Evolutionary conservation across 768 basidiomycete genomes (phyloP).

Genomic region (Lactarius hatsudake): DNA sequence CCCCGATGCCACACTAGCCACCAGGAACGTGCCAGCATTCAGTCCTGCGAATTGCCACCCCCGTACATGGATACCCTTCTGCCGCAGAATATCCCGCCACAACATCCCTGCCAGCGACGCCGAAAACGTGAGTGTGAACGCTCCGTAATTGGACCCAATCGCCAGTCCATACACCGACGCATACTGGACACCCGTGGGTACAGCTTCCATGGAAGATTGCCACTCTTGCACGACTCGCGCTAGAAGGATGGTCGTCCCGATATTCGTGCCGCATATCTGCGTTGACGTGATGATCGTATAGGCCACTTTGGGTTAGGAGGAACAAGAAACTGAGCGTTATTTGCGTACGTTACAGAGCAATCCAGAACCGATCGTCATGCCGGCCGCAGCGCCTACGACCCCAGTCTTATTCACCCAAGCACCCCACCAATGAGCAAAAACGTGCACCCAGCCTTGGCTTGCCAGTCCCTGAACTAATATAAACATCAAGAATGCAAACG

Average conservation of each 20-base stretch:
- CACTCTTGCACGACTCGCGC: slow-evolving; percentile 67
- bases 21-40: slow-evolving; percentile 67
- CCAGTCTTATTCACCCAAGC: slow-evolving; percentile 42
- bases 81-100: slow-evolving; percentile 70
- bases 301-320: background rate
- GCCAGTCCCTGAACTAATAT: slow-evolving; percentile 86
- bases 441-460: slow-evolving; percentile 81
- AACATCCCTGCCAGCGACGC: slow-evolving; percentile 86
- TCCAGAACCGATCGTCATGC: slow-evolving; percentile 67
- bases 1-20: slow-evolving; percentile 65
- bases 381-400: slow-evolving; percentile 39
- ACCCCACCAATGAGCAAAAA: slow-evolving; percentile 71
- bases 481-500: slow-evolving; percentile 94
- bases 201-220: slow-evolving; percentile 24
- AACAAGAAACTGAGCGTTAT: background rate
- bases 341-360: slow-evolving; percentile 62
- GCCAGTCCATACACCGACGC: slow-evolving; percentile 56
- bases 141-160: slow-evolving; percentile 86
- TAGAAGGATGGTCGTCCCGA: slow-evolving; percentile 86
- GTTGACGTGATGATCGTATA: slow-evolving; percentile 1
- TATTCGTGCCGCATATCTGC: slow-evolving; percentile 77
- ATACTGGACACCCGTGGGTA: slow-evolving; percentile 13
- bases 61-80: slow-evolving; percentile 65
- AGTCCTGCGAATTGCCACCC: slow-evolving; percentile 66
- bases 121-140: slow-evolving; percentile 84